Evolutionary conservation across 2,329 filamentous ascomycete genomes (phyloP).

Genomic region (Claviceps africana): DNA sequence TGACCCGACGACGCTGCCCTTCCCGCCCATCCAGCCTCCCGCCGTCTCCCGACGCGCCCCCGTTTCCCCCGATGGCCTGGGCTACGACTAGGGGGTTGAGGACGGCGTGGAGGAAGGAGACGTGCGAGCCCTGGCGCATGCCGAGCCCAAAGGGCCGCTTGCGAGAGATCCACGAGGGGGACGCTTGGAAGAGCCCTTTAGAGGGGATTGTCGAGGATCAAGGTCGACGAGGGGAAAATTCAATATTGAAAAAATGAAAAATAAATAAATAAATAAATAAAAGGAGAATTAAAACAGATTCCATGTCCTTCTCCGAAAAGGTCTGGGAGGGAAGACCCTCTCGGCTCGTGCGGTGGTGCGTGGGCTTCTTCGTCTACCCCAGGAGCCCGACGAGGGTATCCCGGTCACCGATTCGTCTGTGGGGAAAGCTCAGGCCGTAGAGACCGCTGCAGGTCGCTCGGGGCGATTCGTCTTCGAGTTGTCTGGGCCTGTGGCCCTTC

Average conservation of each 20-base stretch:
- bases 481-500: slow-evolving; percentile 83
- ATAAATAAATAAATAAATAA: slow-evolving; percentile 1
- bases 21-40: too few relatives aligned
- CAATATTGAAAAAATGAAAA: too few relatives aligned
- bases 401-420: slow-evolving; percentile 84
- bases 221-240: too few relatives aligned
- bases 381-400: slow-evolving; percentile 69
- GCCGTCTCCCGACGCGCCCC: too few relatives aligned
- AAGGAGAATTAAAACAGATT: too few relatives aligned
- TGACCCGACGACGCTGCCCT: too few relatives aligned
- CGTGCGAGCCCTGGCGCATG: slow-evolving; percentile 65
- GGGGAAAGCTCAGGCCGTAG: slow-evolving; percentile 46
- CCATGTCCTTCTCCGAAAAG: too few relatives aligned
- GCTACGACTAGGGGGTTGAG: slow-evolving; percentile 75
- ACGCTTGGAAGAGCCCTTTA: slow-evolving; percentile 32
- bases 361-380: slow-evolving; percentile 34
- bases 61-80: slow-evolving; percentile 90
- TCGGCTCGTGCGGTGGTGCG: too few relatives aligned
- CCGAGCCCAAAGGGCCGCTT: slow-evolving; percentile 79
- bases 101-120: slow-evolving; percentile 83
- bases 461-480: slow-evolving; percentile 38
- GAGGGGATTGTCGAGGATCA: too few relatives aligned
- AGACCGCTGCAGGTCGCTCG: slow-evolving; percentile 26
- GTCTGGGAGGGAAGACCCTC: too few relatives aligned
- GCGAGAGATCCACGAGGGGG: slow-evolving; percentile 78